These are phyloP conservation scores for Priceomyces castillae DNA, from an alignment of 805 yeast species.

Conservation along the genomic window DNA sequence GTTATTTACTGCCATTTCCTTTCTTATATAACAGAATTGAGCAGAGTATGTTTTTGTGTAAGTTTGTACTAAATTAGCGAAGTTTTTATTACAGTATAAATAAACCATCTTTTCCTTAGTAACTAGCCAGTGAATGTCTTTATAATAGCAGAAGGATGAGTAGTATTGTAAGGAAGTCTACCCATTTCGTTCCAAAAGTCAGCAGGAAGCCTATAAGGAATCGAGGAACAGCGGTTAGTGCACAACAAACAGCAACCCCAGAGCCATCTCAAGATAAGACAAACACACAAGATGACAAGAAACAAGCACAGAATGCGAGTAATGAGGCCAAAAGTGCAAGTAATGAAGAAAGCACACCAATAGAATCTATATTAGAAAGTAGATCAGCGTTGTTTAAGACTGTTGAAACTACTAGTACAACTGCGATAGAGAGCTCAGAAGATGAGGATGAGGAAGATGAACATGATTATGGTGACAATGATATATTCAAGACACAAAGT, in stretches of 20 bases:
- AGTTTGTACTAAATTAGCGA: neutral
- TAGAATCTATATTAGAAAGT: too few species aligned
- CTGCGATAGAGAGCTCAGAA: constrained; percentile 5
- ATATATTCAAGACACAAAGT: constrained; percentile 30
- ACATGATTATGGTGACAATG: constrained; percentile 20
- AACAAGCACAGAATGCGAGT: neutral
- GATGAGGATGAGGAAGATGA: constrained; percentile 18
- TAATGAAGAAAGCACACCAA: too few species aligned
- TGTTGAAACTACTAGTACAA: neutral
- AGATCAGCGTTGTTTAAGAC: too few species aligned
- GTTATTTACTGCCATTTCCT: neutral
- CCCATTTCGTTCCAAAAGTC: constrained; percentile 64
- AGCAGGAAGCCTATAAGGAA: constrained; percentile 24
- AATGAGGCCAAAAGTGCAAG: neutral
- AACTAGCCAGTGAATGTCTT: neutral
- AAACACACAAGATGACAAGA: neutral
- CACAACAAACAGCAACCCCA: constrained; percentile 5
- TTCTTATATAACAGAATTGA: neutral
- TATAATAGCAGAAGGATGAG: constrained; percentile 31
- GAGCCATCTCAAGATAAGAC: constrained; percentile 6
- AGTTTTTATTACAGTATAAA: neutral
- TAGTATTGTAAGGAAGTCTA: constrained; percentile 48
- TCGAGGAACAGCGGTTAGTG: neutral
- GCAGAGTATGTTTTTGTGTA: constrained; percentile 6
- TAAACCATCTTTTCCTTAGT: neutral